Conservation (phyloP, 179 eudicot genomes). For the Beta macrorhiza region DNA sequence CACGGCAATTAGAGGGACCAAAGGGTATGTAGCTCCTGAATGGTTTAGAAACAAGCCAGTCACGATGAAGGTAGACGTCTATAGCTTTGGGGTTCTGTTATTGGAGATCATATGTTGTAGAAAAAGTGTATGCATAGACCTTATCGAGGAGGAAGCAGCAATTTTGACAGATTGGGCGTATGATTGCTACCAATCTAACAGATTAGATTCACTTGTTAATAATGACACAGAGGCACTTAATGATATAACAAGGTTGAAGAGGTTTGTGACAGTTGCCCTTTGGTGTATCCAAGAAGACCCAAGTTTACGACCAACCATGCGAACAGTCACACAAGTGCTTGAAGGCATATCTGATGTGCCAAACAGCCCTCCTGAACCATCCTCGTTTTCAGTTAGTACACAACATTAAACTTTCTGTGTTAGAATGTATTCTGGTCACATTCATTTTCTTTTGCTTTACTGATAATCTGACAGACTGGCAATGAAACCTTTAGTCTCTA, state of each 20-base stretch:
- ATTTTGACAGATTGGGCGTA: constrained; percentile 40
- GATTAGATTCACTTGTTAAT: constrained; percentile 22
- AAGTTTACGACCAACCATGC: constrained; percentile 35
- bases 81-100: constrained; percentile 45
- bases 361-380: constrained; percentile 16
- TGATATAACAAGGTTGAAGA: constrained; percentile 24
- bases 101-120: constrained; percentile 43
- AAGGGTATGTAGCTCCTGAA: constrained; percentile 56
- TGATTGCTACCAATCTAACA: constrained; percentile 27
- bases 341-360: constrained; percentile 36
- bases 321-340: constrained; percentile 33
- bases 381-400: constrained; percentile 3
- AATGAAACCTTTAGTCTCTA: too few relatives aligned
- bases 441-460: too few relatives aligned
- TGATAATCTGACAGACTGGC: too few relatives aligned
- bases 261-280: constrained; percentile 30
- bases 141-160: constrained; percentile 4
- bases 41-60: constrained; percentile 50
- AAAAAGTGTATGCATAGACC: constrained; percentile 25
- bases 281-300: constrained; percentile 47
- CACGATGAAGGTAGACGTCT: constrained; percentile 45
- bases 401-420: not conserved
- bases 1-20: constrained; percentile 45
- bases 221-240: constrained; percentile 25
- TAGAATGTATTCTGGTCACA: not conserved